Evolutionary conservation across 2,329 filamentous ascomycete species (phyloP), one percentile per base, ranked within the genome.

Genomic region (Verruconis gallopava): DNA sequence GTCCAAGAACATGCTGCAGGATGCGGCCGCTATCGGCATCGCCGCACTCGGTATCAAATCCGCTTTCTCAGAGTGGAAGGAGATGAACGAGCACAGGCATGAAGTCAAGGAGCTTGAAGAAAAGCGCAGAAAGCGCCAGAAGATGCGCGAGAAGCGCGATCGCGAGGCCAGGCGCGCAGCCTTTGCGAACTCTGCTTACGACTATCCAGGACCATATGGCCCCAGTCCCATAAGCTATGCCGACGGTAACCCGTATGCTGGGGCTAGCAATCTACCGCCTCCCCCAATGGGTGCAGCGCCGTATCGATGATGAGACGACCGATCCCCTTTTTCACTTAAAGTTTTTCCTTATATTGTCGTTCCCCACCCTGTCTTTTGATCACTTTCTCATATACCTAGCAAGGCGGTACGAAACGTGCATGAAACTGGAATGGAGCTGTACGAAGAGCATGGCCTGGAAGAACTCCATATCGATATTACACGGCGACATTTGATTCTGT

Each of bases 31-130:
- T 48, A 66, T 81, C 21, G 77, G 77, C 47, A 73, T 82, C 49
- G 76, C 77, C 21, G 76, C 75, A 18, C 63, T 81, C 42, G 77
- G 78, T 57, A 75, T 81, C 62, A 80, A 79, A 57, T 71, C 72
- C 39, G 77, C 77, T 12, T 68, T 75, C 52, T 68, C 66, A 4
- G 76, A 80, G 56, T 81, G 78, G 74, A 77, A 79, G 58, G 68
- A 77, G 30, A 44, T 44, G 37, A 44, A 44, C 13, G 37, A 44
- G 28, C 20, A 43, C 9, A 35, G 42, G 4, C 42, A 40, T 13
- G 32, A 36, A 14, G 25, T 36, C 17, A 36, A 40, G n/a, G 42
- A 44, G 37, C 37, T 40, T 15, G 37, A 40, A 28, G 17, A n/a
- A 17, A 44, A 37, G 37, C 21, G 21, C 11, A 36, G 42, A 5